These are phyloP conservation scores for Magnolia changhungtana DNA, from an alignment of 164 flowering plant genomes.

Conservation along the genomic window DNA sequence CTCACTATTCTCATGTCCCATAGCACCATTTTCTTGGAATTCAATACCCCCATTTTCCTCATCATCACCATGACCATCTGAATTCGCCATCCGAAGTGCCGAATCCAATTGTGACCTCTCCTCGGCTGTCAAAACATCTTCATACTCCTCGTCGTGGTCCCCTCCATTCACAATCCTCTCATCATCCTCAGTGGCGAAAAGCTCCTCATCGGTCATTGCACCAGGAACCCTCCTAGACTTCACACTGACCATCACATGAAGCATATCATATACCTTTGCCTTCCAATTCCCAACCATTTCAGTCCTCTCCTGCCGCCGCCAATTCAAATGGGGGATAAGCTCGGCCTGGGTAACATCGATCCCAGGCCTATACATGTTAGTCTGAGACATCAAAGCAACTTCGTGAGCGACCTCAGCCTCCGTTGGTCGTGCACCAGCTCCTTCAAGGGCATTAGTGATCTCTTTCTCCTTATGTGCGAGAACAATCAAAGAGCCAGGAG, in stretches of 20 bases:
- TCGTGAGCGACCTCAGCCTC: slow-evolving; percentile 97
- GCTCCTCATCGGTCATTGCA: slow-evolving; percentile 99
- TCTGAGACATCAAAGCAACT: slow-evolving; percentile 95
- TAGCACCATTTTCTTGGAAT: slow-evolving; percentile 51
- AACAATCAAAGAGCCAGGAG: slow-evolving; percentile 87
- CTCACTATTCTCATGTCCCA: slow-evolving; percentile 44
- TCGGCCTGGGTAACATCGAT: slow-evolving; percentile 99
- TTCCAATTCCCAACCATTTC: slow-evolving; percentile 97
- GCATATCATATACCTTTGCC: slow-evolving; percentile 96
- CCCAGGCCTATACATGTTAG: slow-evolving; percentile 99
- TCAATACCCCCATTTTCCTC: slow-evolving; percentile 50
- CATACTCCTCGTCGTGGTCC: slow-evolving; percentile 59
- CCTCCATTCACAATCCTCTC: slow-evolving; percentile 58
- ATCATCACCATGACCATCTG: slow-evolving; percentile 60
- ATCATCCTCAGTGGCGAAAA: slow-evolving; percentile 81
- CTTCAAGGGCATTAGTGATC: slow-evolving; percentile 92
- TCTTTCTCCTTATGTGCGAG: slow-evolving; percentile 97
- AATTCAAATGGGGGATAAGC: slow-evolving; percentile 83
- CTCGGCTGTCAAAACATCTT: slow-evolving; percentile 85
- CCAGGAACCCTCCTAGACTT: slow-evolving; percentile 98
- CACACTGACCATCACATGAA: slow-evolving; percentile 95
- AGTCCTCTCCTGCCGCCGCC: slow-evolving; percentile 96
- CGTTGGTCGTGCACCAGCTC: slow-evolving; percentile 88
- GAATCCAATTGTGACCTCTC: slow-evolving; percentile 88
- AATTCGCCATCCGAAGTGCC: slow-evolving; percentile 69